Evolutionary conservation across 1,284 basidiomycete species (phyloP), one percentile per base, ranked within the genome.

Genomic region (Meripilus lineatus): DNA sequence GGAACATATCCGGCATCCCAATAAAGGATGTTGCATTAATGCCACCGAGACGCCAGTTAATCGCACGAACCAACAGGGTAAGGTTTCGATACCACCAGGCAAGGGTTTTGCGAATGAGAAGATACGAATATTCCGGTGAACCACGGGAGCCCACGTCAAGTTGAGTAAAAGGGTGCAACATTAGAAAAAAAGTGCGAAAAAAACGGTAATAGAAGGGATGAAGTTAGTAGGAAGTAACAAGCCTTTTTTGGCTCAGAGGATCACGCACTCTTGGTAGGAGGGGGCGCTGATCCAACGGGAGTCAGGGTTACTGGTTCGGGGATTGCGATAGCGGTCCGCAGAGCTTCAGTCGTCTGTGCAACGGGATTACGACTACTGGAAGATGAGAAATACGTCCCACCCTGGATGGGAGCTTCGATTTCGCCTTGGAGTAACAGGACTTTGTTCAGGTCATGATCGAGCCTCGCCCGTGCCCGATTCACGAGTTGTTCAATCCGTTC

Each of bases 341-440:
- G 57, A 49, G 64, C 74, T 48, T 76, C 72, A 37, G 68, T 73
- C 38, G 78, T 67, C 50, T 74, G 67, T 11, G 66, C 63, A 17
- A 68, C 68, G 2, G 75, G 64, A 46, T 65, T 73, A 35, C 69
- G 59, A 22, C 57, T 63, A 45, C 51, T 61, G 48, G 43, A 57
- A 48, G 45, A 49, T n/a, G n/a, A n/a, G 30, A 52, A 47, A 28
- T 52, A 57, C n/a, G 4, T 7, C 10, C 48, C 50, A 21, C 57
- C 48, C 32, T 55, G 49, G 35, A 51, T 61, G 54, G 62, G 59
- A 13, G 66, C 62, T 8, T 70, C 64, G 1, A 63, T 52, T 46
- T 79, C 77, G 18, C 80, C 80, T 53, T 81, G 77, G 15, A 81
- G 58, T 13, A 71, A 60, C 17, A 77, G 66, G 8, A 83, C 75